phyloP scores from a whole-genome alignment of 73 alveolate species.

The Blepharisma stoltei region DNA sequence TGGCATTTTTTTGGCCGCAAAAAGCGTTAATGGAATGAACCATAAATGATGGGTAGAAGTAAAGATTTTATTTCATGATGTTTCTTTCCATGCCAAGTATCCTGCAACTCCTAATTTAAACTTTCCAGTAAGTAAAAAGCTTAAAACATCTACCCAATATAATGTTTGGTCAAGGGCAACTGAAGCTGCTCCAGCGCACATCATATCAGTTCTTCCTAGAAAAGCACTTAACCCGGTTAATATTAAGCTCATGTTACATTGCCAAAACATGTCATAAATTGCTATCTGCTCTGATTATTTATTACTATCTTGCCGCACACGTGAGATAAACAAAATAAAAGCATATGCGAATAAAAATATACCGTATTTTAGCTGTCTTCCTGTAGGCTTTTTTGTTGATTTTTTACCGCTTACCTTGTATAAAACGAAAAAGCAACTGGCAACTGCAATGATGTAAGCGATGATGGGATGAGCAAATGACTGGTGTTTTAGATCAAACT shows the following conservation, averaged over 20 bases:
- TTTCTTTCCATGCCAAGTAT: slow-evolving; percentile 26
- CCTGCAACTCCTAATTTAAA: slow-evolving; percentile 26
- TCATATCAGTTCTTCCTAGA: background rate
- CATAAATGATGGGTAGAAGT: slow-evolving; percentile 32
- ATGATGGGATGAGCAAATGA: background rate
- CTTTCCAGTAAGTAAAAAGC: slow-evolving; percentile 15
- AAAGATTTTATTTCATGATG: background rate
- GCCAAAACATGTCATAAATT: slow-evolving; percentile 27
- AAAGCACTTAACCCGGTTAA: background rate
- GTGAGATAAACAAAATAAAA: background rate
- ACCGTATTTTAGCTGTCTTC: background rate
- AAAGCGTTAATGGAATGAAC: slow-evolving; percentile 23
- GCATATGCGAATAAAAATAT: background rate
- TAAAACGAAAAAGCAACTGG: background rate
- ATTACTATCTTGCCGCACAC: background rate
- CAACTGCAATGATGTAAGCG: background rate
- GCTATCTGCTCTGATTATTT: slow-evolving; percentile 9
- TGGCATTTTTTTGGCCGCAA: background rate
- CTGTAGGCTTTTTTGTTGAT: background rate
- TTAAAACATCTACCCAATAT: slow-evolving; percentile 15
- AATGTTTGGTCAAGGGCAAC: slow-evolving; percentile 26
- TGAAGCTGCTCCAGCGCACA: slow-evolving; percentile 3
- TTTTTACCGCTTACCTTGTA: background rate
- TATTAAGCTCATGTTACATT: slow-evolving; percentile 11
- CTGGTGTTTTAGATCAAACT: slow-evolving; percentile 15